These are phyloP conservation scores for Lepraria neglecta DNA, from an alignment of 495 filamentous ascomycete species.

Conservation along the genomic window DNA sequence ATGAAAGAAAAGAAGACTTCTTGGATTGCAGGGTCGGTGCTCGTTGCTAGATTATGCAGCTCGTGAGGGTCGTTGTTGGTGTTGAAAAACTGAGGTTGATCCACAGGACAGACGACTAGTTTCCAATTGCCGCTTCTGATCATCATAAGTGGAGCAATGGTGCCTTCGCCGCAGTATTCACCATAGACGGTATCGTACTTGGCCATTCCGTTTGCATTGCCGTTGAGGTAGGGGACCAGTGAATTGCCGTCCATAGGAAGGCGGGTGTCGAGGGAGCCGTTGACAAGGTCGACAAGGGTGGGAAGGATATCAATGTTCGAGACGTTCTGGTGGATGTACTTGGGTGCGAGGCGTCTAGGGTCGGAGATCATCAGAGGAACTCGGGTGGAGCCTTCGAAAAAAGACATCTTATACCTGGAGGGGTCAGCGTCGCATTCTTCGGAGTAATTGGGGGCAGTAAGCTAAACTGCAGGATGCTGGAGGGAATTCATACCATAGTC, in stretches of 20 bases:
- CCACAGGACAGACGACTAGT: slow-evolving; percentile 71
- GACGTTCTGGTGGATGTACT: slow-evolving; percentile 65
- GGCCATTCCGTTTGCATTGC: slow-evolving; percentile 39
- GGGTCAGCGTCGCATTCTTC: neutral
- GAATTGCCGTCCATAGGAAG: slow-evolving; percentile 74
- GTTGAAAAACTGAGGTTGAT: slow-evolving; percentile 75
- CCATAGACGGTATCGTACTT: slow-evolving; percentile 71
- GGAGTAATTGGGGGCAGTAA: neutral
- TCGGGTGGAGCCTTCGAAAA: slow-evolving; percentile 76
- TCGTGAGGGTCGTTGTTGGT: slow-evolving; percentile 67
- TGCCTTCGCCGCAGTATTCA: slow-evolving; percentile 87
- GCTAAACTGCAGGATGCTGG: slow-evolving; percentile 8
- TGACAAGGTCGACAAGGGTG: slow-evolving; percentile 74
- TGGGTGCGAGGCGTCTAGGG: slow-evolving; percentile 60
- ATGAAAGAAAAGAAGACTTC: slow-evolving; percentile 52
- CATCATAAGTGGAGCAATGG: slow-evolving; percentile 82
- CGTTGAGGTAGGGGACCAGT: slow-evolving; percentile 63
- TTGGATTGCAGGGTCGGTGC: slow-evolving; percentile 41
- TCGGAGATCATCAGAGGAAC: slow-evolving; percentile 75
- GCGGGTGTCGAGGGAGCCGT: slow-evolving; percentile 51
- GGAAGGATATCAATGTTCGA: slow-evolving; percentile 81
- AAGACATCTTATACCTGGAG: slow-evolving; percentile 78
- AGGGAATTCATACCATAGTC: slow-evolving; percentile 53
- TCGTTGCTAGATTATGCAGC: slow-evolving; percentile 58
- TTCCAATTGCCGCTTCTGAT: slow-evolving; percentile 78